Evolutionary conservation across 1,284 basidiomycete species (phyloP), one percentile per base, ranked within the genome.

Genomic region (Salmacisia buchloeana): DNA sequence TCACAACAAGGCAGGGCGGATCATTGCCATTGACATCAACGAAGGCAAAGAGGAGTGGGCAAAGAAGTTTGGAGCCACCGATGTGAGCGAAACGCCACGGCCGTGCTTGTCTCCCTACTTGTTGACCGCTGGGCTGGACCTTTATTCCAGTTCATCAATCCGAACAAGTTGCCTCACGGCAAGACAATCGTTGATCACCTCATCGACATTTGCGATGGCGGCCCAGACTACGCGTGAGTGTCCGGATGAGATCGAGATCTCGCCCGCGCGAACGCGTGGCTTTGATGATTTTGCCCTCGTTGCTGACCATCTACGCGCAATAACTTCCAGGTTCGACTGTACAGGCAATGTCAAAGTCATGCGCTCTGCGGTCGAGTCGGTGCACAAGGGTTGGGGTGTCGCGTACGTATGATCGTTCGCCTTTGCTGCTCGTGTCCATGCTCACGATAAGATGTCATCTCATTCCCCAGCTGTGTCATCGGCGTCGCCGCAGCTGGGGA

Each of bases 271-370:
- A n/a, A n/a, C n/a, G n/a, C n/a, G n/a, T n/a, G n/a, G n/a, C n/a
- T n/a, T n/a, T n/a, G n/a, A n/a, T n/a, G n/a, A n/a, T n/a, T n/a
- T n/a, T n/a, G n/a, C n/a, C n/a, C n/a, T n/a, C n/a, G n/a, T n/a
- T n/a, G n/a, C n/a, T n/a, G n/a, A n/a, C n/a, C n/a, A n/a, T n/a
- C n/a, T n/a, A n/a, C n/a, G n/a, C n/a, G n/a, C n/a, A n/a, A n/a
- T n/a, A n/a, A n/a, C n/a, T n/a, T n/a, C n/a, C 34, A 38, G 36
- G 23, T 58, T 38, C n/a, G 96, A 98, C 81, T 89, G 88, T 74
- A 98, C 94, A 10, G 94, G 94, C 43, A 97, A 96, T 78, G 92
- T 93, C 15, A 83, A 91, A 43, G 94, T 97, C 64, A 98, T 98
- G 94, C 88, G 94, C 69, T 84, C 88, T 60, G 96, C 94, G 35